Evolutionary conservation across 1,139 yeast genomes (phyloP).

Genomic region (Candida pseudoviswanathii): DNA sequence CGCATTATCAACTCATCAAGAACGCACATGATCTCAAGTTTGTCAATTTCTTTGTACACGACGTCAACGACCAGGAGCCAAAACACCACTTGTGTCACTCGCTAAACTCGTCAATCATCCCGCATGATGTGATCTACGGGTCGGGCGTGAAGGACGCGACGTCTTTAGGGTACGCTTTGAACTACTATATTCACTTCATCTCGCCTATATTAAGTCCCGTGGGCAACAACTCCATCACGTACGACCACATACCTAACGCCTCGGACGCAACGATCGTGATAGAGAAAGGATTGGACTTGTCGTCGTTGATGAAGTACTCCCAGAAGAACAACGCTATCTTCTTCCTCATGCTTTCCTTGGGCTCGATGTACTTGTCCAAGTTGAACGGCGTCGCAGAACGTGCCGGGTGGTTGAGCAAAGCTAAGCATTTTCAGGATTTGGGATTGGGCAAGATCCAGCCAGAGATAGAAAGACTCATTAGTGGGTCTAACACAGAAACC

Average conservation of each 20-base stretch:
- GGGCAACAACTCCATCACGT: conserved; percentile 19
- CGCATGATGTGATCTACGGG: conserved; percentile 22
- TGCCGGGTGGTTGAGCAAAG: conserved; percentile 22
- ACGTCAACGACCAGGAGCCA: conserved; percentile 12
- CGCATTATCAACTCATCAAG: conserved; percentile 19
- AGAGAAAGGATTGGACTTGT: conserved; percentile 27
- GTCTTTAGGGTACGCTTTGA: conserved; percentile 25
- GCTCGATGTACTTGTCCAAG: conserved; percentile 29
- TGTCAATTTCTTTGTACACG: conserved; percentile 21
- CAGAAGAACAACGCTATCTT: conserved; percentile 26
- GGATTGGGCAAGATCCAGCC: conserved; percentile 19
- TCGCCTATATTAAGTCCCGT: conserved; percentile 32
- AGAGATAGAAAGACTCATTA: conserved; percentile 12
- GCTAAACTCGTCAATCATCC: conserved; percentile 20
- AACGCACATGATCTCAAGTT: conserved; percentile 20
- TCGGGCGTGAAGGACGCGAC: conserved; percentile 15
- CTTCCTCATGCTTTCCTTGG: conserved; percentile 28
- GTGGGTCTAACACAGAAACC: conserved; percentile 7
- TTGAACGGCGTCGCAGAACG: conserved; percentile 12
- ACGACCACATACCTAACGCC: conserved; percentile 11
- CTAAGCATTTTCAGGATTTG: conserved; percentile 20
- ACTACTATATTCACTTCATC: conserved; percentile 28
- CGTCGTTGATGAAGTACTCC: conserved; percentile 27
- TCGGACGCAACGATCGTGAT: conserved; percentile 18
- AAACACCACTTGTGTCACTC: conserved; percentile 12